Evolutionary conservation across 768 basidiomycete genomes (phyloP).

Genomic region (Xerocomellus amylosporus): DNA sequence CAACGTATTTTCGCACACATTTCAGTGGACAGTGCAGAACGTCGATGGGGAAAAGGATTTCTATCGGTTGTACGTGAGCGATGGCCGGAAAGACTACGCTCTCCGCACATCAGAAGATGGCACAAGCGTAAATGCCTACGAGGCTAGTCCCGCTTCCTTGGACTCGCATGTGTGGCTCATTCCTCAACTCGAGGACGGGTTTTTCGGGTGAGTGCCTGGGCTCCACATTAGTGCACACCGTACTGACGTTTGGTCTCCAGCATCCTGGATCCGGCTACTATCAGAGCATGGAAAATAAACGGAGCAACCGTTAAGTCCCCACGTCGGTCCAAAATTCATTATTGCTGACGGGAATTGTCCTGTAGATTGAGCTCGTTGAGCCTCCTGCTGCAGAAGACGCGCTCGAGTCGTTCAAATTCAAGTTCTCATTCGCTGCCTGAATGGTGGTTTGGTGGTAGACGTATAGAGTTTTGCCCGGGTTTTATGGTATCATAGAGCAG

Average conservation of each 20-base stretch:
- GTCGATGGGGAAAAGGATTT: neutral
- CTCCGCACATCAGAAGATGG: conserved; percentile 2
- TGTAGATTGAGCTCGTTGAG: neutral
- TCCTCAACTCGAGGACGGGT: neutral
- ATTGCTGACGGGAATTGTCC: neutral
- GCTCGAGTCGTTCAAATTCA: conserved; percentile 5
- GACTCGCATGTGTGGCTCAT: conserved; percentile 5
- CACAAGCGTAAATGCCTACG: neutral
- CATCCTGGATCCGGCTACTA: neutral
- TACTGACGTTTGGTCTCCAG: neutral
- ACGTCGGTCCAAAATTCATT: neutral
- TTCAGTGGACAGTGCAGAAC: conserved; percentile 4
- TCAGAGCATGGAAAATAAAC: neutral
- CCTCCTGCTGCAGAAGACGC: neutral
- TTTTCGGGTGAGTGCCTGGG: neutral
- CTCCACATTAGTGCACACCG: neutral
- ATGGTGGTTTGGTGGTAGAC: neutral
- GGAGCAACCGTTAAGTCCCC: neutral
- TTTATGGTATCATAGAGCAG: too few species aligned
- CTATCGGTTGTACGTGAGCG: conserved; percentile 1
- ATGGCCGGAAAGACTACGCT: neutral
- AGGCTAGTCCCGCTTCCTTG: neutral
- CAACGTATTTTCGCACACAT: neutral
- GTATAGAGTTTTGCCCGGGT: neutral
- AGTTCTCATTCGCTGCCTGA: neutral